phyloP scores from a whole-genome alignment of 345 rosid species.

The Salix dunnii region DNA sequence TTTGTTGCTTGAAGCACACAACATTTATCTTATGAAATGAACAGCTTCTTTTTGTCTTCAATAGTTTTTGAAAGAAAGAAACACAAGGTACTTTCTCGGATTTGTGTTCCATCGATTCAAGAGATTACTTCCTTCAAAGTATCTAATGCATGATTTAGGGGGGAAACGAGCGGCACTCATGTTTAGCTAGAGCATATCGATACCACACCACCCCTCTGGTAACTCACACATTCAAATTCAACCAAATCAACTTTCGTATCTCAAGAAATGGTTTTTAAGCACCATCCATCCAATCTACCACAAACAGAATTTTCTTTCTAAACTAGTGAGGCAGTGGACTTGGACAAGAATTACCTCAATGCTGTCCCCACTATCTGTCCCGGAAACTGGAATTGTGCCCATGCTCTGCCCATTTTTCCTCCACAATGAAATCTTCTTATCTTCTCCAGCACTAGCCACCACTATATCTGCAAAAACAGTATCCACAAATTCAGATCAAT shows the following conservation, averaged over 20 bases:
- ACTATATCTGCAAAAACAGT: constrained; percentile 66
- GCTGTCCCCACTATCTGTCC: constrained; percentile 67
- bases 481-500: background rate
- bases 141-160: background rate
- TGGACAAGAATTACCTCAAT: constrained; percentile 45
- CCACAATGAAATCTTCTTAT: constrained; percentile 89
- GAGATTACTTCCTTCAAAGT: background rate
- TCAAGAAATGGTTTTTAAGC: background rate
- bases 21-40: background rate
- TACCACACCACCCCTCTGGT: background rate
- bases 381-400: constrained; percentile 75
- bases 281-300: background rate
- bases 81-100: background rate
- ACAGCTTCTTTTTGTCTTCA: background rate
- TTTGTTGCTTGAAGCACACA: background rate
- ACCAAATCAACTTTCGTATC: background rate
- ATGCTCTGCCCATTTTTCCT: constrained; percentile 72
- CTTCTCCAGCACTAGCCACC: constrained; percentile 97
- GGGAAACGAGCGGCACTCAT: background rate
- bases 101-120: background rate
- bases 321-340: background rate
- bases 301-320: background rate
- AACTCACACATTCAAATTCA: background rate
- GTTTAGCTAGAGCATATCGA: background rate
- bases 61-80: background rate